Conservation (phyloP, 2,329 filamentous ascomycete genomes). For the Alternaria ethzedia region DNA sequence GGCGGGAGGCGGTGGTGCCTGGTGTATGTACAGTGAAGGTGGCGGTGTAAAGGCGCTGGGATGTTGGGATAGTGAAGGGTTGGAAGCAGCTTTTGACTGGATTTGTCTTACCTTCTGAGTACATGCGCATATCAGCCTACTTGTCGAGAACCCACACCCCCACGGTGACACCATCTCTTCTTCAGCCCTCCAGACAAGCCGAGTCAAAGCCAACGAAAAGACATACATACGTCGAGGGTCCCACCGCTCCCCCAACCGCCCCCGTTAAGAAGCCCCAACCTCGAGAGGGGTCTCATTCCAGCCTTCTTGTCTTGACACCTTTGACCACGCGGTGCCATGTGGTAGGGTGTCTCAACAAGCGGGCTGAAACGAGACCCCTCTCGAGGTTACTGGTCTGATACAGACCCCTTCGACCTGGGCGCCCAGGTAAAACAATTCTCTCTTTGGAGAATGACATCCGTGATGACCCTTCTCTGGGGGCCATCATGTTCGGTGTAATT, state of each 20-base stretch:
- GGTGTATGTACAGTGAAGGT: neutral
- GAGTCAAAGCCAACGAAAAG: neutral
- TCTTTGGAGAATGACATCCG: neutral
- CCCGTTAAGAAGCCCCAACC: neutral
- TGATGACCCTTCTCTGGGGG: neutral
- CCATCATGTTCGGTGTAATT: neutral
- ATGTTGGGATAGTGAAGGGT: neutral
- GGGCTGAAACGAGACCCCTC: neutral
- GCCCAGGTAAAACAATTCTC: neutral
- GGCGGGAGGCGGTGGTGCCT: neutral
- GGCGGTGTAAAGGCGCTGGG: neutral
- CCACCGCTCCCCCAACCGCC: neutral
- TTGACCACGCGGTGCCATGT: too few species aligned
- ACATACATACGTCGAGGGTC: neutral
- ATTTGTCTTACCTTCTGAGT: neutral
- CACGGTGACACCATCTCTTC: neutral
- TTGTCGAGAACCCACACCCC: fast-evolving
- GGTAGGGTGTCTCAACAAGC: neutral
- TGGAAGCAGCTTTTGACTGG: neutral
- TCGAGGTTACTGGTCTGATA: neutral
- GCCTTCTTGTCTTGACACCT: neutral
- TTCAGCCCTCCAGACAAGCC: neutral
- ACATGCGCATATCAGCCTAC: neutral
- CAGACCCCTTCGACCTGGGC: neutral
- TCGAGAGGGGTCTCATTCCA: neutral